Base-by-base conservation (phyloP, 1,284 basidiomycete species). In the Xerocomus nothofagi region DNA sequence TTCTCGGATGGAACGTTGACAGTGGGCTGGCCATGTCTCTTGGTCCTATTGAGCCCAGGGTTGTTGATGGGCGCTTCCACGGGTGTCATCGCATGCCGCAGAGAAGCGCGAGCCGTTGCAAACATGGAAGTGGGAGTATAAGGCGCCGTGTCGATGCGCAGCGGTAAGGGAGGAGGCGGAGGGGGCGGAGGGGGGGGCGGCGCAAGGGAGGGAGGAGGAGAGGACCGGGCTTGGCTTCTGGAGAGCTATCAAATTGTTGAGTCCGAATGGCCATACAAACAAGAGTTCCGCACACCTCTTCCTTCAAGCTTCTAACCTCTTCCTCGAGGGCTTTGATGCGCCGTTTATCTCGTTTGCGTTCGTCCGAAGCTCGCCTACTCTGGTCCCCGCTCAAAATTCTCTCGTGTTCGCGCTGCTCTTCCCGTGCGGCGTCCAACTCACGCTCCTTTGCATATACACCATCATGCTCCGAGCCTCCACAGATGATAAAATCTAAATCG, bases 1-100 rank as follows among this genome's bases (percentile, higher is more conserved):
- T 88, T 87, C 54, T 90, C 88, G 4, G 81, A 75, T 0, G 84
- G 77, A 7, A 91, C 73, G 24, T 83, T 84, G 17, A 89, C 73
- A 0, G 85, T 82, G 0, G 88, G 82, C 47, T 80, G 76, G 6
- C 84, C 84, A 4, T 76, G 69, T 40, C 58, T 61, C 44, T 73
- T 75, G 12, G 68, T 60, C 37, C 55, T 56, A 0, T 55, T 47
- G 3, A 39, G 47, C 6, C 57, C 53, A 15, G 69, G 66, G 5
- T 73, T 67, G 51, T 84, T 87, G 47, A 87, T 87, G 3, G 84
- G 82, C 0, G 78, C 80, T 60, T 87, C 84, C 7, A 74, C 68
- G 0, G 84, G 83, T 9, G 73, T 69, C 21, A 73, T 75, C 4
- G 80, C 77, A 24, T 79, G 80, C 51, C 81, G 82, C 15, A 90